Conservation (phyloP, 306 rosid species). For the Astragalus membranaceus region DNA sequence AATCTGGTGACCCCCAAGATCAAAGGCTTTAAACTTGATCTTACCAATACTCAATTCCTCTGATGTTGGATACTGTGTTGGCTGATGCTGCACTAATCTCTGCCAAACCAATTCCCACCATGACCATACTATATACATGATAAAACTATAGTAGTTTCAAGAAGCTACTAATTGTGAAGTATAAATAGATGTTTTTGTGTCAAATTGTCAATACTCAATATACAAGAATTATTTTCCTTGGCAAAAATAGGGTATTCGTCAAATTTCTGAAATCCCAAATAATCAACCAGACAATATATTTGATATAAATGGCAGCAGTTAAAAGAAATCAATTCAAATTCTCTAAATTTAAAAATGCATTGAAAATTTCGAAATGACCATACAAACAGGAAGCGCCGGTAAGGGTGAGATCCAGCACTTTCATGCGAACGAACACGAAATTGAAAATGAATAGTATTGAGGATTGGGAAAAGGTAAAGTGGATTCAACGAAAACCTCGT, state of each 20-base stretch:
- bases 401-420: too few species aligned
- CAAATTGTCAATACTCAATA: not conserved
- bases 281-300: not conserved
- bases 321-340: not conserved
- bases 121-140: not conserved
- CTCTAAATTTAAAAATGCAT: not conserved
- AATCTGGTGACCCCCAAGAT: constrained; percentile 75
- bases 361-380: too few species aligned
- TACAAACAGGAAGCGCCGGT: too few species aligned
- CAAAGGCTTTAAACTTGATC: constrained; percentile 87
- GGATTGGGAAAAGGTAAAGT: too few species aligned
- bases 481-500: constrained; percentile 44
- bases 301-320: not conserved
- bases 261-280: not conserved
- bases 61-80: constrained; percentile 82
- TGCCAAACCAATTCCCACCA: constrained; percentile 33
- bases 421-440: not conserved
- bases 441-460: not conserved
- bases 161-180: not conserved
- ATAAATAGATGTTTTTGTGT: too few species aligned
- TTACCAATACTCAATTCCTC: constrained; percentile 87
- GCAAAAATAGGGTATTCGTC: not conserved
- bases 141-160: not conserved
- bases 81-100: constrained; percentile 90
- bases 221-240: not conserved